Evolutionary conservation across 2,329 filamentous ascomycete genomes (phyloP).

Genomic region (Apiospora marii): DNA sequence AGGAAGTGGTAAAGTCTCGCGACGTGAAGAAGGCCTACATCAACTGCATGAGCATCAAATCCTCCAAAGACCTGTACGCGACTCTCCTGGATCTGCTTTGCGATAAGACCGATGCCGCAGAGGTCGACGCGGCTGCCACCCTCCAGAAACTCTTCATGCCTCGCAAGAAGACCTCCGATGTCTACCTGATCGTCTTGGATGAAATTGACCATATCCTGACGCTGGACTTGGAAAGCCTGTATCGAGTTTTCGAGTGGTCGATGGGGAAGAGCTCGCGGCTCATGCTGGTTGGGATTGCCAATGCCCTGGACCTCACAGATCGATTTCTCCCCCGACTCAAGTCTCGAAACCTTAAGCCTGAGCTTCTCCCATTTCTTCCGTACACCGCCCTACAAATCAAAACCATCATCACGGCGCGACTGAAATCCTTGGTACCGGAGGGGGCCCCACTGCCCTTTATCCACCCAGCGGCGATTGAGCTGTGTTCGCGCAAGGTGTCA

Average conservation of each 20-base stretch:
- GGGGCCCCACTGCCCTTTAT: slow-evolving; percentile 79
- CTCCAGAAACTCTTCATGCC: slow-evolving; percentile 77
- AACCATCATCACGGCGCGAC: slow-evolving; percentile 82
- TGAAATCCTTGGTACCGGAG: slow-evolving; percentile 74
- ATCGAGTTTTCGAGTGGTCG: slow-evolving; percentile 97
- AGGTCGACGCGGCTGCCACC: slow-evolving; percentile 71
- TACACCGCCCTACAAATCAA: slow-evolving; percentile 91
- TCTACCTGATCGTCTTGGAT: slow-evolving; percentile 88
- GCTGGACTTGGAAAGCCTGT: slow-evolving; percentile 86
- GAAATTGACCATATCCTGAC: slow-evolving; percentile 95
- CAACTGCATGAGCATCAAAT: slow-evolving; percentile 98
- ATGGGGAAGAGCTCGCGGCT: slow-evolving; percentile 81
- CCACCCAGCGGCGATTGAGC: slow-evolving; percentile 90
- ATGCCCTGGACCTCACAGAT: slow-evolving; percentile 93
- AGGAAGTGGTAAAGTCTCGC: slow-evolving; percentile 59
- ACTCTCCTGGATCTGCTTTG: slow-evolving; percentile 77
- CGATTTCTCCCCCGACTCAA: slow-evolving; percentile 94
- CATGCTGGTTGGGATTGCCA: slow-evolving; percentile 90
- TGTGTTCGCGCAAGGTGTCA: slow-evolving; percentile 93
- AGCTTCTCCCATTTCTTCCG: slow-evolving; percentile 88
- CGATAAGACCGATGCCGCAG: slow-evolving; percentile 64
- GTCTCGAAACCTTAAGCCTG: slow-evolving; percentile 88
- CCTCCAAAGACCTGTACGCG: slow-evolving; percentile 82
- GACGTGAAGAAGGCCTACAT: slow-evolving; percentile 77
- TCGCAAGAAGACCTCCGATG: slow-evolving; percentile 60